Base-by-base conservation (phyloP, 1,284 basidiomycete genomes). In the Ceratobasidium sp. region DNA sequence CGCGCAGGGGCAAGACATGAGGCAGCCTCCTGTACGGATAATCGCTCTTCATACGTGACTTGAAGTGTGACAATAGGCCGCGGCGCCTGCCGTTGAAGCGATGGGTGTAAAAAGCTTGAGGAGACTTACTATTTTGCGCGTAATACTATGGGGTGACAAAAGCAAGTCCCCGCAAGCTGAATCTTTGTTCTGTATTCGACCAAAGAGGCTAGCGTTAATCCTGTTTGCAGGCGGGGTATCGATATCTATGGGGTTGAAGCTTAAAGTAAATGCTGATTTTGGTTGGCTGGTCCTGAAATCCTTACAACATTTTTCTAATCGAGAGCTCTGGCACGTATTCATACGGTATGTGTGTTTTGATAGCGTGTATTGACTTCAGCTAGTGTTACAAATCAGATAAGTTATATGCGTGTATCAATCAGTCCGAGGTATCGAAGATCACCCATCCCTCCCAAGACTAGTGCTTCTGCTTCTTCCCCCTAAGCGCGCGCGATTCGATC, bases 71-170 rank as follows among this genome's bases (percentile, higher is more conserved):
- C n/a, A n/a, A n/a, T n/a, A n/a, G n/a, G n/a, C n/a, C n/a, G n/a
- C n/a, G n/a, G n/a, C n/a, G n/a, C n/a, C n/a, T n/a, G n/a, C n/a
- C n/a, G n/a, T n/a, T n/a, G n/a, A n/a, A n/a, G n/a, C n/a, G 88
- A 92, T 16, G 83, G 82, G 0, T 84, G 83, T 63, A 76, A 30
- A 80, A 63, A 83, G 54, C 75, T 93, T 55, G 79, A 80, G 72
- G 89, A 91, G 77, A 79, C 92, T 73, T 89, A 86, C 78, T 85
- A 89, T 3, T 92, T 88, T 88, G 91, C 91, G 7, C 93, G 91
- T 78, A 91, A 89, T 79, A 83, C n/a, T n/a, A n/a, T n/a, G n/a
- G 84, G 50, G 79, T 93, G 35, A 89, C 85, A 26, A 83, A 83
- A n/a, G 82, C 79, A 6, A 87, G 85, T 71, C 85, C 86, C 54